phyloP scores from a whole-genome alignment of 352 stramenopile genomes.

The Globisporangium lucens region DNA sequence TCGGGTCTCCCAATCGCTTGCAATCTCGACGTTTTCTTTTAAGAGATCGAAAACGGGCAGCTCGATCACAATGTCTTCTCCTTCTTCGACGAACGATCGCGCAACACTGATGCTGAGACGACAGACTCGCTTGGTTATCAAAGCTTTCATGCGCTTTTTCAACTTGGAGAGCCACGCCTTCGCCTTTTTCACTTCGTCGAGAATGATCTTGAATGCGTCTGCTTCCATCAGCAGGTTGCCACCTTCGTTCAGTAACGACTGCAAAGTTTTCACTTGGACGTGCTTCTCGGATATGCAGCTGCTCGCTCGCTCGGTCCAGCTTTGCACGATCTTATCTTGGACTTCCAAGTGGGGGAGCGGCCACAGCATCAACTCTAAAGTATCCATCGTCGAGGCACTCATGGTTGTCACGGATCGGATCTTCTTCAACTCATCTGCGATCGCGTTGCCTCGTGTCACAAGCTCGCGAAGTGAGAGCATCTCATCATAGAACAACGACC shows the following conservation, averaged over 20 bases:
- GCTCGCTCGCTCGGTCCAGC: conserved; percentile 56
- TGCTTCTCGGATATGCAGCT: conserved; percentile 66
- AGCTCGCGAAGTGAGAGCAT: conserved; percentile 59
- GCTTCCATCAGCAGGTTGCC: conserved; percentile 62
- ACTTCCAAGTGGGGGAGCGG: conserved; percentile 63
- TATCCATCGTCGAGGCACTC: conserved; percentile 31
- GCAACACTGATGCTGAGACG: conserved; percentile 62
- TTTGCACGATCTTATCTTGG: conserved; percentile 61
- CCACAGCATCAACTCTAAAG: conserved; percentile 62
- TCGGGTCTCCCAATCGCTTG: conserved; percentile 75
- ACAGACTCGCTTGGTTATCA: conserved; percentile 67
- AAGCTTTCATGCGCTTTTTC: conserved; percentile 73
- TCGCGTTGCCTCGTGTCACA: conserved; percentile 41
- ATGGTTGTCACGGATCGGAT: conserved; percentile 23
- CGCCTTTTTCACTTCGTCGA: conserved; percentile 79
- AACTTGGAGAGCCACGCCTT: conserved; percentile 82
- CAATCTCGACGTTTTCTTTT: conserved; percentile 78
- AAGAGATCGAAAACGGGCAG: conserved; percentile 71
- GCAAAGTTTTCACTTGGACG: conserved; percentile 48
- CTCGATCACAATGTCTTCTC: conserved; percentile 72
- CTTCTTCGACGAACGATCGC: conserved; percentile 75
- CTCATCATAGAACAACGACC: conserved; percentile 82
- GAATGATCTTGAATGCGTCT: conserved; percentile 71
- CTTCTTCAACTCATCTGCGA: conserved; percentile 32
- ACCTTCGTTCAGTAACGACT: conserved; percentile 53